A percentile compares a stretch with the other conserved stretches of the same genome.
Evolutionary conservation across 495 filamentous ascomycete species (phyloP).

Genomic region (Penicillium cinerascens): DNA sequence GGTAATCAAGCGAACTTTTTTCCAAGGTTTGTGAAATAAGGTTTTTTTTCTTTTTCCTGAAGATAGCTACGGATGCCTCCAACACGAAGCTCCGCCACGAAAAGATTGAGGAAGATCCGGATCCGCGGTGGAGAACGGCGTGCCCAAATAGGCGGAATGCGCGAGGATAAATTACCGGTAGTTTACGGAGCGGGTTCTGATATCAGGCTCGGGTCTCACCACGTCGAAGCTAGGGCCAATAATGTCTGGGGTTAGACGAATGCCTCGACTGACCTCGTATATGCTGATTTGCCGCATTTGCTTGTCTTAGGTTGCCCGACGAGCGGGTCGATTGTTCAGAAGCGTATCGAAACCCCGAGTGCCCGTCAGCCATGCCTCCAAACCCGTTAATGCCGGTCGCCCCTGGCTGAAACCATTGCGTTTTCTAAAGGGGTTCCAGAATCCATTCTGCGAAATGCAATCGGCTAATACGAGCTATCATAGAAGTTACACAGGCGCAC

Average conservation of each 20-base stretch:
- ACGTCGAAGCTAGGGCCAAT: neutral
- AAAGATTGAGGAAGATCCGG: neutral
- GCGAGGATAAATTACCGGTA: neutral
- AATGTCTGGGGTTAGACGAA: neutral
- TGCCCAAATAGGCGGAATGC: neutral
- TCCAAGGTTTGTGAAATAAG: too few species aligned
- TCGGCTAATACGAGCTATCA: too few species aligned
- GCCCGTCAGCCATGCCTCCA: neutral
- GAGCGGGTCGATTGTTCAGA: constrained; percentile 9
- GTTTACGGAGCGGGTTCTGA: neutral
- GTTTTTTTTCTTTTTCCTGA: neutral
- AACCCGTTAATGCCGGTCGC: neutral
- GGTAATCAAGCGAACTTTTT: neutral
- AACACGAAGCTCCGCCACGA: neutral
- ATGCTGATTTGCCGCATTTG: constrained; percentile 13
- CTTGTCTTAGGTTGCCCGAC: constrained; percentile 1
- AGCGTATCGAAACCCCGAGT: constrained; percentile 1
- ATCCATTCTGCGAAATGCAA: neutral
- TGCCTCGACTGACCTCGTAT: too few species aligned
- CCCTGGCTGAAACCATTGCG: neutral
- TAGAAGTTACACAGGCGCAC: too few species aligned
- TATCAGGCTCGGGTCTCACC: neutral
- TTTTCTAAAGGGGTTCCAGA: too few species aligned
- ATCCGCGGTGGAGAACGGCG: neutral
- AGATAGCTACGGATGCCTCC: neutral